Evolutionary conservation across 2,329 filamentous ascomycete species (phyloP), one percentile per base, ranked within the genome.

Genomic region (Diaporthe sp.): DNA sequence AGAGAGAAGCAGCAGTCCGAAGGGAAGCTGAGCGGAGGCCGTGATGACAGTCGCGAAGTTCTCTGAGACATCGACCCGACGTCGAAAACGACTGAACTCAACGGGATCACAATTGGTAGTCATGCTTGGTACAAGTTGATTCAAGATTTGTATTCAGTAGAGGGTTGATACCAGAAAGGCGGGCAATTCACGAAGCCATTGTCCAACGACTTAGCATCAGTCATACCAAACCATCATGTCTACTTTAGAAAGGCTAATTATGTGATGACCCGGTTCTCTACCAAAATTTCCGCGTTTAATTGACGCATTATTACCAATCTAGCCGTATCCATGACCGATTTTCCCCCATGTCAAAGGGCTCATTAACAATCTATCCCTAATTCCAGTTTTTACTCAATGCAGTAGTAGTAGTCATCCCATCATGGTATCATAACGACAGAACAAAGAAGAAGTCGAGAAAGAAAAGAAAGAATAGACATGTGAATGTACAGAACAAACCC

Each of bases 371-470:
- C 22, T 61, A 39, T 37, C 46, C 58, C 5, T 37, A 25, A 42
- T n/a, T 55, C 37, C n/a, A 44, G 46, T 25, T 25, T 25, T 65
- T 34, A 25, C 44, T 57, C 17, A 42, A 44, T 73, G 49, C 37
- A 58, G 55, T 58, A 42, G 58, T 65, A 49, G 42, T 17, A 55
- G 39, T 73, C 71, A 65, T 73, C 17, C 37, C n/a, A 31, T 73
- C 71, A 51, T 73, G 71, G 34, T 65, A 73, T 65, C 69, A 51
- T 73, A 69, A 7, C 49, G 17, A 44, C 39, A 55, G 49, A 55
- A 62, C 46, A 65, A 73, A 73, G 51, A 22, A 55, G 28, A 61
- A 42, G 22, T 12, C 15, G 31, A 55, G 37, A 39, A 51, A 58
- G 25, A 34, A 34, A 44, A 17, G 15, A 13, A 15, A 28, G 15